phyloP scores from a whole-genome alignment of 768 basidiomycete genomes.

The Tephrocybe sp. region DNA sequence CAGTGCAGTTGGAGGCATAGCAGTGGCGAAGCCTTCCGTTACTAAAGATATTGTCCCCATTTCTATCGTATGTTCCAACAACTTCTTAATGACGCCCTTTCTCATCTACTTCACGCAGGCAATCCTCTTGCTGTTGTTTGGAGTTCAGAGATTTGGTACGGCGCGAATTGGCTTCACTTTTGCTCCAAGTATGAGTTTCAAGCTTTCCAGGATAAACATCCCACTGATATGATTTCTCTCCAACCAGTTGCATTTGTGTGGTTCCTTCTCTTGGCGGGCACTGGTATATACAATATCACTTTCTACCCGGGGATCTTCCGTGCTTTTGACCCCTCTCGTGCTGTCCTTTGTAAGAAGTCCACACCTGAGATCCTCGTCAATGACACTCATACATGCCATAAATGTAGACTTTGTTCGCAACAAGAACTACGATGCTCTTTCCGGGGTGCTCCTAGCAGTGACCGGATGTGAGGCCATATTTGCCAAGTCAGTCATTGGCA shows the following conservation, averaged over 20 bases:
- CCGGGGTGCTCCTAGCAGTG: conserved; percentile 63
- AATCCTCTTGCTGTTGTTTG: conserved; percentile 55
- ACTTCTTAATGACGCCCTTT: not conserved
- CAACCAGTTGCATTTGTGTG: conserved; percentile 50
- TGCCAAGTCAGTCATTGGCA: conserved; percentile 47
- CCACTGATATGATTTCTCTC: not conserved
- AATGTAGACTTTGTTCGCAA: conserved; percentile 62
- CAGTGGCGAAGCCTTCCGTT: conserved; percentile 53
- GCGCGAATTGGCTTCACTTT: conserved; percentile 47
- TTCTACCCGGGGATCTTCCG: conserved; percentile 56
- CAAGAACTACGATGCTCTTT: conserved; percentile 54
- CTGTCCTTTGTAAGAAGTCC: conserved; percentile 48
- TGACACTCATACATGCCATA: too few relatives aligned
- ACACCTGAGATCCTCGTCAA: not conserved
- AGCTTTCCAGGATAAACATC: too few relatives aligned
- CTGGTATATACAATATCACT: conserved; percentile 58
- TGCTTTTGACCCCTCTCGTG: conserved; percentile 66
- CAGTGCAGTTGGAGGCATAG: conserved; percentile 67
- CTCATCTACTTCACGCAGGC: conserved; percentile 26
- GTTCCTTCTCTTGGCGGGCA: conserved; percentile 49
- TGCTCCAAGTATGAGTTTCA: conserved; percentile 35
- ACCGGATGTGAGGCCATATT: conserved; percentile 71
- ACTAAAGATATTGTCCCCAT: conserved; percentile 48
- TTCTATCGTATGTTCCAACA: conserved; percentile 44
- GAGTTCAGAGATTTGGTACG: conserved; percentile 61